These are phyloP conservation scores for Golubevia sp. DNA, from an alignment of 1,284 basidiomycete species.

Conservation along the genomic window DNA sequence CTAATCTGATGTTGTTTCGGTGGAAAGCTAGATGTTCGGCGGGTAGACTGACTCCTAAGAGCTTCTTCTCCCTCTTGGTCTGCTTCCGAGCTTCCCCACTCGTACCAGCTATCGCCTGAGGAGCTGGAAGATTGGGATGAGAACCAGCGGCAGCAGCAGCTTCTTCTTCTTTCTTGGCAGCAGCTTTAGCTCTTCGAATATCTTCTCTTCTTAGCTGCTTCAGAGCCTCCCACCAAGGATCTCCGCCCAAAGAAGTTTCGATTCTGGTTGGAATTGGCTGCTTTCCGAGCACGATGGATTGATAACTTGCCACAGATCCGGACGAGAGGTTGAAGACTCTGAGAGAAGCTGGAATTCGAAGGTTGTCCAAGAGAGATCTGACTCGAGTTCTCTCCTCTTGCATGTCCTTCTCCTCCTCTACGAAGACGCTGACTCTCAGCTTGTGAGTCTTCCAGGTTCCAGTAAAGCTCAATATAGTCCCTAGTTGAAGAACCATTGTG, in stretches of 20 bases:
- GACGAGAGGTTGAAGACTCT: conserved; percentile 51
- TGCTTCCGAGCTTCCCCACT: conserved; percentile 22
- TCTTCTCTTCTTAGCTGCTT: conserved; percentile 47
- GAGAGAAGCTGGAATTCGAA: conserved; percentile 54
- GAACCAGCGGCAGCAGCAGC: neutral
- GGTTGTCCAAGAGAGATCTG: conserved; percentile 50
- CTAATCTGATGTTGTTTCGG: conserved; percentile 54
- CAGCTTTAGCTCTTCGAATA: conserved; percentile 28
- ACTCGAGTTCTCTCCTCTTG: conserved; percentile 47
- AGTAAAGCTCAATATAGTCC: conserved; percentile 56
- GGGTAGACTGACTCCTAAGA: conserved; percentile 45
- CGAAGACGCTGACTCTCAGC: conserved; percentile 57
- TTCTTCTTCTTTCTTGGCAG: conserved; percentile 30
- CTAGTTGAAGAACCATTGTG: conserved; percentile 60
- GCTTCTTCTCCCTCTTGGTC: conserved; percentile 31
- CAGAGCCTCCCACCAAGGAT: conserved; percentile 56
- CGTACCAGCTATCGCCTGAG: neutral
- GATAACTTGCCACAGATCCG: conserved; percentile 42
- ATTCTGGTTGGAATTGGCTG: conserved; percentile 21
- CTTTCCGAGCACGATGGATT: conserved; percentile 49
- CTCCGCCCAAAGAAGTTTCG: conserved; percentile 34
- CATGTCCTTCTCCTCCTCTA: conserved; percentile 49
- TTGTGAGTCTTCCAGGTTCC: conserved; percentile 56
- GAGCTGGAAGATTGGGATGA: neutral
- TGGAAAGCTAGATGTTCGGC: conserved; percentile 55